phyloP scores from a whole-genome alignment of 306 rosid species.

The Calophaca sinica region DNA sequence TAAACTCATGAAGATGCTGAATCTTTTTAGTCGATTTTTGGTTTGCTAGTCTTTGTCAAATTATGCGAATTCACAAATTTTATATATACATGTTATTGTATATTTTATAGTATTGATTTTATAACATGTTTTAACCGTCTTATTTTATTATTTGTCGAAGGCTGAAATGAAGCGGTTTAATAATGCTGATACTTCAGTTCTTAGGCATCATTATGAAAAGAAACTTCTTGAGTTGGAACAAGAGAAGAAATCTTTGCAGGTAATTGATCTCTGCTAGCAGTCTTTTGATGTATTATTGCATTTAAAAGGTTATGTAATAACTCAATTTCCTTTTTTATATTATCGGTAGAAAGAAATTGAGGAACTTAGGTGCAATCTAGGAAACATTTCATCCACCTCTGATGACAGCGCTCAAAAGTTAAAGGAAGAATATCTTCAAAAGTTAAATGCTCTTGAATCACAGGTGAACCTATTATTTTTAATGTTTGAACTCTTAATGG shows the following conservation, averaged over 20 bases:
- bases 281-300: constrained; percentile 7
- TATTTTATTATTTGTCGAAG: constrained; percentile 52
- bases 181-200: constrained; percentile 70
- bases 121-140: constrained; percentile 11
- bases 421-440: constrained; percentile 89
- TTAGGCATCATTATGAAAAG: constrained; percentile 88
- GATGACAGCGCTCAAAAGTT: constrained; percentile 89
- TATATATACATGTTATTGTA: neutral
- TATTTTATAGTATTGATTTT: neutral
- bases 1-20: constrained; percentile 6
- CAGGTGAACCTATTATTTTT: constrained; percentile 62
- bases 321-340: constrained; percentile 16
- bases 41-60: constrained; percentile 18
- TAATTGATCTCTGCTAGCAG: constrained; percentile 41
- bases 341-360: constrained; percentile 84
- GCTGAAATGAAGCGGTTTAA: constrained; percentile 90
- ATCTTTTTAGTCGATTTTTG: constrained; percentile 1
- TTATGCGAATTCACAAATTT: neutral
- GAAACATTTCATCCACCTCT: constrained; percentile 76
- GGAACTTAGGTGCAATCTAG: constrained; percentile 65
- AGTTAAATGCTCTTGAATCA: constrained; percentile 83
- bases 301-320: constrained; percentile 23
- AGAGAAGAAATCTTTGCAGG: constrained; percentile 89
- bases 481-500: constrained; percentile 27
- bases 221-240: constrained; percentile 88